phyloP scores from a whole-genome alignment of 2,329 filamentous ascomycete genomes.

The Cladosporium sp. region DNA sequence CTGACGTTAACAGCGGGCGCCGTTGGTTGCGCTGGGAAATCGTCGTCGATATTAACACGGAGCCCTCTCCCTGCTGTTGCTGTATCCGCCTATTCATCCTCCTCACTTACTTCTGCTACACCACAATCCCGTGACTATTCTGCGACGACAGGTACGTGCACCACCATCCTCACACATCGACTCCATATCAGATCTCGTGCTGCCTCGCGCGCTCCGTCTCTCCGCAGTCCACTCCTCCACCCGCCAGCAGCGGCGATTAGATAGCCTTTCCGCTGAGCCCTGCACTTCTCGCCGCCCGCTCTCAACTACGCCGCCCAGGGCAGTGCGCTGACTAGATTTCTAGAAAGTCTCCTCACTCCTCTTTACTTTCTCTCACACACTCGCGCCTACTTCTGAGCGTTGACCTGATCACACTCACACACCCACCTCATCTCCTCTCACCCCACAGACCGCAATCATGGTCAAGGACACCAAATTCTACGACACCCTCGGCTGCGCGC shows the following conservation, averaged over 20 bases:
- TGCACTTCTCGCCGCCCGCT: neutral
- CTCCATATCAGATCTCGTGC: no score
- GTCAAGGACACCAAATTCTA: slow-evolving; percentile 79
- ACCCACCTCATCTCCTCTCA: neutral
- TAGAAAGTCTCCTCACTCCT: slow-evolving; percentile 13
- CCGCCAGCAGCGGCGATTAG: slow-evolving; percentile 10
- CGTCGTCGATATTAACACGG: slow-evolving; percentile 6
- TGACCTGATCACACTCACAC: neutral
- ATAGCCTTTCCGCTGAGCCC: slow-evolving; percentile 13
- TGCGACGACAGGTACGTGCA: slow-evolving; percentile 10
- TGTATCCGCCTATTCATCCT: neutral
- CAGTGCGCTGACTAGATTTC: slow-evolving; percentile 8
- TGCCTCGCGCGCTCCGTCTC: neutral
- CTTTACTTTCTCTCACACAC: neutral
- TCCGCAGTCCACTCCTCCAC: neutral
- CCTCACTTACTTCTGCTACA: neutral
- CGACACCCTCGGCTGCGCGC: slow-evolving; percentile 74
- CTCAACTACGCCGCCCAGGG: neutral
- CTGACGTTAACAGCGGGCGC: slow-evolving; percentile 7
- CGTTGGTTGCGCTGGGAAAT: slow-evolving; percentile 9
- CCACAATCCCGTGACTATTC: neutral
- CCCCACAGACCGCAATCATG: slow-evolving; percentile 55
- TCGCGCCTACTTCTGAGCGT: neutral
- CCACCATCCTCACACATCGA: neutral
- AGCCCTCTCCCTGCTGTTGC: neutral